These are phyloP conservation scores for Solanum okadae DNA, from an alignment of 257 asterid species.

Conservation along the genomic window DNA sequence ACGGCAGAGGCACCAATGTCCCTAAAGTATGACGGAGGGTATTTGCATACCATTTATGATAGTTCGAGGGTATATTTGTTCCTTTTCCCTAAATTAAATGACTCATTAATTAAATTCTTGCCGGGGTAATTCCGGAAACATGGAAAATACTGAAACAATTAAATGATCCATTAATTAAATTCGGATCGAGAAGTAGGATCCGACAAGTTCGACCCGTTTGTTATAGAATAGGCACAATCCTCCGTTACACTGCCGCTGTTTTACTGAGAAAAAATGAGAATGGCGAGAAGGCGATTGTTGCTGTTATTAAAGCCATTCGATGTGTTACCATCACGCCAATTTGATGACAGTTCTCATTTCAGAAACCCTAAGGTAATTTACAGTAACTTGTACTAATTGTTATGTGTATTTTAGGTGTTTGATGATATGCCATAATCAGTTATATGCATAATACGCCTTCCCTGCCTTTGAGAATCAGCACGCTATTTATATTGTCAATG, in stretches of 20 bases:
- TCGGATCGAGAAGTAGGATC: background rate
- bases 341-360: constrained; percentile 17
- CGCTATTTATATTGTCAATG: background rate
- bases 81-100: too few relatives aligned
- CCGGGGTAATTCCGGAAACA: too few relatives aligned
- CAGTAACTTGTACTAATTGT: background rate
- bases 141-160: too few relatives aligned
- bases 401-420: constrained; percentile 19
- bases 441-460: background rate
- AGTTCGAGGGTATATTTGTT: too few relatives aligned
- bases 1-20: too few relatives aligned
- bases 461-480: background rate
- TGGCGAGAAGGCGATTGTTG: constrained; percentile 73
- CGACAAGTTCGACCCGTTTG: background rate
- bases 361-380: constrained; percentile 49
- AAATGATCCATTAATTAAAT: background rate
- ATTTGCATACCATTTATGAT: too few relatives aligned
- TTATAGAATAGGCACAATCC: background rate
- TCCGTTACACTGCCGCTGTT: background rate
- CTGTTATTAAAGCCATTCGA: constrained; percentile 74
- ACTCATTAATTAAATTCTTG: too few relatives aligned
- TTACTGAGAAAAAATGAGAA: background rate
- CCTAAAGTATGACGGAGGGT: too few relatives aligned
- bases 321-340: constrained; percentile 46
- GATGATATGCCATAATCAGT: constrained; percentile 28